Evolutionary conservation across 345 rosid species (phyloP).

Genomic region (Eucalyptus sp.): DNA sequence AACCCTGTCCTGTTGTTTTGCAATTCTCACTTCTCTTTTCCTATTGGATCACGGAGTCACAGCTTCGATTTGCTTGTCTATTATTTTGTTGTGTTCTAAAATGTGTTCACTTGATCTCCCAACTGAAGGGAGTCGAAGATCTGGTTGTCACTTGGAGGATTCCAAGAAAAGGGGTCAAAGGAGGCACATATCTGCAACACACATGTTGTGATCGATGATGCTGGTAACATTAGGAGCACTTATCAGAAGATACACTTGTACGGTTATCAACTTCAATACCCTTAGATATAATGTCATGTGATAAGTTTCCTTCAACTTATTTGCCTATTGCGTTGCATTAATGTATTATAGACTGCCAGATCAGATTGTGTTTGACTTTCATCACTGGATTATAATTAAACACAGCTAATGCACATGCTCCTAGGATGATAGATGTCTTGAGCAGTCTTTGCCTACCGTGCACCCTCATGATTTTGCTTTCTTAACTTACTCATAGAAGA

Average conservation of each 20-base stretch:
- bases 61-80: neutral
- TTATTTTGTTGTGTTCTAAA: neutral
- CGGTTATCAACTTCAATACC: neutral
- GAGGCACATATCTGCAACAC: slow-evolving; percentile 66
- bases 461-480: neutral
- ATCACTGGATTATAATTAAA: neutral
- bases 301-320: neutral
- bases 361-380: neutral
- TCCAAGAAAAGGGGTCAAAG: slow-evolving; percentile 73
- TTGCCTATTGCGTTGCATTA: neutral
- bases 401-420: neutral
- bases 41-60: neutral
- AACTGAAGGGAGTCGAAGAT: slow-evolving; percentile 54
- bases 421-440: neutral
- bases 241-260: slow-evolving; percentile 82
- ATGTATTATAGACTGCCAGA: neutral
- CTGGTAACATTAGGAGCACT: slow-evolving; percentile 54
- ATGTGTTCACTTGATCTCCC: neutral
- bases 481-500: neutral
- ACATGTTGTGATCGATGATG: slow-evolving; percentile 72
- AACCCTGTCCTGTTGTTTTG: neutral
- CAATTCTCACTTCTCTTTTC: neutral
- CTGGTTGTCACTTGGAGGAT: slow-evolving; percentile 94
- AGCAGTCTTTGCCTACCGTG: neutral
- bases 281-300: neutral